Evolutionary conservation across 208 protist genomes (phyloP).

Genomic region (Leishmania major): DNA sequence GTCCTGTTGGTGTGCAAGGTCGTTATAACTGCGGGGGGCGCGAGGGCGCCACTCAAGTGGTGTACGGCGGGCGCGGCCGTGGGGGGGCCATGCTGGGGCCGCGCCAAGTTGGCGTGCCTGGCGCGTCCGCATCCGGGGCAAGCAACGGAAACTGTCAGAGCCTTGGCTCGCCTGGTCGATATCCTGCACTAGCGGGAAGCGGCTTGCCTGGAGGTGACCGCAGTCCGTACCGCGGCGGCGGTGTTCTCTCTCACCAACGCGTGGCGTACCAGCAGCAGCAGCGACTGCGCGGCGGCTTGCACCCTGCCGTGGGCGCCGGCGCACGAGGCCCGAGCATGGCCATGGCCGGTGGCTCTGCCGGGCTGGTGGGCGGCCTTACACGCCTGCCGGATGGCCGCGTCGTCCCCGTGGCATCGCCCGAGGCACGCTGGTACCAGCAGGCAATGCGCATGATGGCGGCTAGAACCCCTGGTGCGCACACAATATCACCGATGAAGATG

Average conservation of each 20-base stretch:
- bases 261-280: constrained; percentile 1
- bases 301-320: too few species aligned
- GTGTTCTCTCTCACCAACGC: background rate
- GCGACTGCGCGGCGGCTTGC: constrained; percentile 8
- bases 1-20: background rate
- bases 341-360: constrained; percentile 13
- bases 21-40: background rate
- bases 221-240: background rate
- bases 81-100: background rate
- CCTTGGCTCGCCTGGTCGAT: background rate
- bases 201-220: background rate
- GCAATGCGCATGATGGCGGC: background rate
- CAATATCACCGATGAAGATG: background rate
- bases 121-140: background rate
- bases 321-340: background rate
- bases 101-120: background rate
- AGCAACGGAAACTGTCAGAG: background rate
- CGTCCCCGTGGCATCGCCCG: constrained; percentile 23
- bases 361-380: background rate
- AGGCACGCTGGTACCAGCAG: constrained; percentile 2
- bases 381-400: constrained; percentile 21
- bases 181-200: background rate
- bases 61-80: background rate
- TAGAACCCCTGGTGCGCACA: background rate
- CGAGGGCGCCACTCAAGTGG: background rate